A percentile compares a stretch with the other conserved stretches of the same genome.
Evolutionary conservation across 495 filamentous ascomycete genomes (phyloP).

Genomic region (Hypoxylon fuscum): DNA sequence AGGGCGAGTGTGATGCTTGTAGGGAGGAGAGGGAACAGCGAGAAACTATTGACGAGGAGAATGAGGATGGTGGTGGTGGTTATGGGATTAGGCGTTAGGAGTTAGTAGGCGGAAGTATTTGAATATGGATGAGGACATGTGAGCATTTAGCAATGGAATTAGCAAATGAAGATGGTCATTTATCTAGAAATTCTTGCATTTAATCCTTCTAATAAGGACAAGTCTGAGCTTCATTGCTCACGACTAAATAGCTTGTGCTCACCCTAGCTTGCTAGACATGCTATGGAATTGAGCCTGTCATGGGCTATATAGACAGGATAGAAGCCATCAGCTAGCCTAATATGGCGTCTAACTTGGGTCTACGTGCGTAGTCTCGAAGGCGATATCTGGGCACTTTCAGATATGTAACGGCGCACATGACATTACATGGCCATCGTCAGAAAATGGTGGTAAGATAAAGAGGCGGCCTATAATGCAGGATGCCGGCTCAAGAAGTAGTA

Average conservation of each 20-base stretch:
- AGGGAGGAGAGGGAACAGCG: constrained; percentile 13
- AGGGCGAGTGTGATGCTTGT: constrained; percentile 28
- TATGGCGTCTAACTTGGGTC: neutral
- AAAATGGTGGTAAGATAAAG: too few relatives aligned
- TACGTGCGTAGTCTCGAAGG: neutral
- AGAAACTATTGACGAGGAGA: constrained; percentile 12
- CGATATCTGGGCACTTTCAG: neutral
- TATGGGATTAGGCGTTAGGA: neutral
- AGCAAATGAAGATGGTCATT: too few relatives aligned
- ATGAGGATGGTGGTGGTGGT: neutral
- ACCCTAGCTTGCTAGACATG: neutral
- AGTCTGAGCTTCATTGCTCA: too few relatives aligned
- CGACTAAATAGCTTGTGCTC: too few relatives aligned
- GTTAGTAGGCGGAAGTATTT: neutral
- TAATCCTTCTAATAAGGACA: too few relatives aligned
- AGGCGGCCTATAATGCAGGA: too few relatives aligned
- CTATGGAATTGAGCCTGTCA: neutral
- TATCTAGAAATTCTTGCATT: too few relatives aligned
- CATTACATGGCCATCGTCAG: neutral
- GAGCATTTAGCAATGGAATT: neutral
- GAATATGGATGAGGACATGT: neutral
- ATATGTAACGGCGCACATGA: neutral
- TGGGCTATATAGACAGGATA: neutral
- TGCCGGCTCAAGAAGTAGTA: constrained; percentile 22
- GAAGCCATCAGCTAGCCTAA: neutral